phyloP scores from a whole-genome alignment of 2,329 filamentous ascomycete species.

The Colletotrichum godetiae region DNA sequence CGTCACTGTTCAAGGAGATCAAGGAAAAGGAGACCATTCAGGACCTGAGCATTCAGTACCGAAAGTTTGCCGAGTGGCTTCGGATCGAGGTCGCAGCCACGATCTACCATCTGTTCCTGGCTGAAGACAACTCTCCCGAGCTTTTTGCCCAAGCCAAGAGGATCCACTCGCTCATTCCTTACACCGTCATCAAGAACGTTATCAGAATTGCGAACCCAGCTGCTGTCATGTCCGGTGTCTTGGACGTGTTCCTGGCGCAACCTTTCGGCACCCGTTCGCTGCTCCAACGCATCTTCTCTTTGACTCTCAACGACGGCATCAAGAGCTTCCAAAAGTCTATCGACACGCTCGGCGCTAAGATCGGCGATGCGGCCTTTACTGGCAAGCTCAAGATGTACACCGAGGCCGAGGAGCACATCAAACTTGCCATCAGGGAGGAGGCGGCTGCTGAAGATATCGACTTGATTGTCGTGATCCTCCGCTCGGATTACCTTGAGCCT shows the following conservation, averaged over 20 bases:
- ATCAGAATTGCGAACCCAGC: conserved; percentile 97
- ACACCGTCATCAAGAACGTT: conserved; percentile 93
- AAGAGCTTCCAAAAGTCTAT: conserved; percentile 87
- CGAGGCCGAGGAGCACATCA: conserved; percentile 79
- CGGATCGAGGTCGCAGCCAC: conserved; percentile 97
- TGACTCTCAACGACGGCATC: conserved; percentile 92
- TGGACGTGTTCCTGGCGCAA: conserved; percentile 95
- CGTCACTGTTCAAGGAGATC: conserved; percentile 93
- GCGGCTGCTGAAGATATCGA: conserved; percentile 81
- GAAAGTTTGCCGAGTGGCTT: conserved; percentile 98
- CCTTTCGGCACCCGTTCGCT: conserved; percentile 91
- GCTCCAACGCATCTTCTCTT: conserved; percentile 92
- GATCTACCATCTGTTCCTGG: conserved; percentile 95
- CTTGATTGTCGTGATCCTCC: conserved; percentile 84
- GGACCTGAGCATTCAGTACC: conserved; percentile 93
- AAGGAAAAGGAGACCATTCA: conserved; percentile 87
- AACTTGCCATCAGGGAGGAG: conserved; percentile 79
- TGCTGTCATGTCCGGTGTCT: conserved; percentile 93
- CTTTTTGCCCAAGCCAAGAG: conserved; percentile 93
- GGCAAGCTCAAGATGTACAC: conserved; percentile 86
- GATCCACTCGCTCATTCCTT: conserved; percentile 95
- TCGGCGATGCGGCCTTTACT: conserved; percentile 83
- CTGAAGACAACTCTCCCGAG: conserved; percentile 97
- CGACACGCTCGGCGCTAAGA: conserved; percentile 79
- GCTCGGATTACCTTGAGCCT: conserved; percentile 81